Percentiles rank a stretch among this genome's conserved stretches.
Conservation (phyloP, 1,139 yeast genomes). For the Kurtzmaniella natalensis region DNA sequence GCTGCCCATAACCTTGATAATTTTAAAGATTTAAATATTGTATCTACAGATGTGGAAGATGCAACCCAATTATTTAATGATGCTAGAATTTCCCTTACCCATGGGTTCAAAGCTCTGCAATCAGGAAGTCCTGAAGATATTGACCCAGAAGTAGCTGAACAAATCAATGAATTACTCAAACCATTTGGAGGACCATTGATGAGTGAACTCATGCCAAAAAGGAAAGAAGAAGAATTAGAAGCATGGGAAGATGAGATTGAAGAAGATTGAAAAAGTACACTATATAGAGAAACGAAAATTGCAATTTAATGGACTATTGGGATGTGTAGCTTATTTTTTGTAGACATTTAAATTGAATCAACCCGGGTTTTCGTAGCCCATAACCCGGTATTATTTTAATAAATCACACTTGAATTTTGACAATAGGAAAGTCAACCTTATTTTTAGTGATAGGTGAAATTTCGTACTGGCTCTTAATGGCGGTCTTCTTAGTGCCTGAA, state of each 20-base stretch:
- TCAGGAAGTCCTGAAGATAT: conserved; percentile 40
- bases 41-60: conserved; percentile 20
- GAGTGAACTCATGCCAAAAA: conserved; percentile 44
- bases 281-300: too few species aligned
- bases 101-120: conserved; percentile 46
- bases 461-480: too few species aligned
- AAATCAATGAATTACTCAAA: conserved; percentile 44
- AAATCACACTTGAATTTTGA: too few species aligned
- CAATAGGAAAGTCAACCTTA: too few species aligned
- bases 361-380: too few species aligned
- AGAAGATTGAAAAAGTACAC: background rate
- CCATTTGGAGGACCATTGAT: conserved; percentile 59
- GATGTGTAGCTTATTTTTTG: too few species aligned
- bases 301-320: too few species aligned
- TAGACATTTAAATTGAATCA: too few species aligned
- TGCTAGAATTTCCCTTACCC: conserved; percentile 51
- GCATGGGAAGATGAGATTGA: conserved; percentile 46
- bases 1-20: conserved; percentile 23
- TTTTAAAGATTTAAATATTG: conserved; percentile 44
- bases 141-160: conserved; percentile 52
- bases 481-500: too few species aligned
- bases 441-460: too few species aligned
- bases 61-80: conserved; percentile 36
- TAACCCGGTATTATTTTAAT: too few species aligned
- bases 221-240: conserved; percentile 35